These are phyloP conservation scores for Sclerotinia glacialis DNA, from an alignment of 2,329 filamentous ascomycete genomes.

Conservation along the genomic window DNA sequence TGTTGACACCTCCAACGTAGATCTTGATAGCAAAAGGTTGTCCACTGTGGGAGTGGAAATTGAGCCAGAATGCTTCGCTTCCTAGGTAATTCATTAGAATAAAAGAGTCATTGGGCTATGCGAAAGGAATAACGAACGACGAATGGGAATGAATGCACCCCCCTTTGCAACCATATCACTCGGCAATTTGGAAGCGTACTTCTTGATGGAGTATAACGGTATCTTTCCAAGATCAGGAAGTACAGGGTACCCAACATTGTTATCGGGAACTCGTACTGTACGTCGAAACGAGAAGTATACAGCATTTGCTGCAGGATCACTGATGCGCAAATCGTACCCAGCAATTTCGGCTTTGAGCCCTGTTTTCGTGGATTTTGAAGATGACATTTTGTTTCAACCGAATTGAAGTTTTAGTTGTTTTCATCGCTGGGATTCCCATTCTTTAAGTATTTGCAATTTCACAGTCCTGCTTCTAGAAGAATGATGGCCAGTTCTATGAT, in stretches of 20 bases:
- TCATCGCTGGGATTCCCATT: neutral
- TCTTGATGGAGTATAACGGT: neutral
- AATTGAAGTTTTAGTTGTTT: neutral
- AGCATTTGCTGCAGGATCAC: neutral
- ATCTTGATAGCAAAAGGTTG: conserved; percentile 12
- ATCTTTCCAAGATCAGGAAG: neutral
- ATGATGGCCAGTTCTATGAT: neutral
- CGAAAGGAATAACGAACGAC: neutral
- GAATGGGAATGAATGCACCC: conserved; percentile 3
- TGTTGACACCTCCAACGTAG: neutral
- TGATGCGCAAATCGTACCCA: neutral
- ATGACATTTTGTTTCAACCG: neutral
- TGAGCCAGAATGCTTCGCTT: neutral
- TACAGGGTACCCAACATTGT: neutral
- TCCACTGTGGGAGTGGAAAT: neutral
- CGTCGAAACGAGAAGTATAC: neutral
- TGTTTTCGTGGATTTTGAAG: neutral
- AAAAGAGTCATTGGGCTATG: neutral
- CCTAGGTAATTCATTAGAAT: neutral
- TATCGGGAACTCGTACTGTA: neutral
- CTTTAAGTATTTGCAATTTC: neutral
- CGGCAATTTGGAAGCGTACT: neutral
- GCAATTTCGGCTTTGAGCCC: neutral
- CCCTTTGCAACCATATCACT: neutral
- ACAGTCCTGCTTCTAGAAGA: no score